Base-by-base conservation (phyloP, 2,329 filamentous ascomycete species). In the Colletotrichum sp. region DNA sequence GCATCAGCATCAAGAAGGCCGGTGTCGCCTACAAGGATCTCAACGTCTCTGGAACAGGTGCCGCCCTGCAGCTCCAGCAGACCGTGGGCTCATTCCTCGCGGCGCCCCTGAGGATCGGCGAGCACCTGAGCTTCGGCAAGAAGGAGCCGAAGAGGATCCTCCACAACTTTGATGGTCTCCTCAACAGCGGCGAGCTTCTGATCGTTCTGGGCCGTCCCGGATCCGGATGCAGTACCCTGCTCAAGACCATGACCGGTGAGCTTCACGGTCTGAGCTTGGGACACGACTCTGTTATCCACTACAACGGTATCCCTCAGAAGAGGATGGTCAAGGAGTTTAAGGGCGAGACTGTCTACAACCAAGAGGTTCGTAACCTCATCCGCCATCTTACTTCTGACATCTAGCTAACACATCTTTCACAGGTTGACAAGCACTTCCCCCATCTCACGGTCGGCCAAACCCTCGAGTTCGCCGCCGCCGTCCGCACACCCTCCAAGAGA, bases 381-480 rank as follows among this genome's bases (percentile, higher is more conserved):
- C 4, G 3, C 21, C 0, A 7, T 24, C 13, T 30, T 7, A 15
- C 3, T 18, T 26, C 4, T 16, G 6, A 10, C 43, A 52, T 52
- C 10, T n/a, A 28, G 57, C 61, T 39, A 34, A 30, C 39, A 2
- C 7, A 3, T 36, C 64, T 24, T 24, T 36, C 6, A 7, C 61
- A 93, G 84, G 88, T 90, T 32, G 94, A 95, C 81, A 88, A 93
- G 32, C 94, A 96, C 81, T 96, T 95, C 78, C 92, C 94, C 0
- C 93, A 94, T n/a, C 85, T 97, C 26, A 95, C 93, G 0, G 94
- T 96, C 13, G 92, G 93, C 2, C 90, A 95, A 78, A 96, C 94
- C 0, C 87, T 96, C 1, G 88, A 91, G 67, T 96, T 96, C 81
- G 94, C 94, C 0, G 89, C 94, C 2, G 90, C 92, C 67, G 92